Evolutionary conservation across 345 rosid species (phyloP), one percentile per base, ranked within the genome.

Genomic region (Eucalyptus erythrocorys): DNA sequence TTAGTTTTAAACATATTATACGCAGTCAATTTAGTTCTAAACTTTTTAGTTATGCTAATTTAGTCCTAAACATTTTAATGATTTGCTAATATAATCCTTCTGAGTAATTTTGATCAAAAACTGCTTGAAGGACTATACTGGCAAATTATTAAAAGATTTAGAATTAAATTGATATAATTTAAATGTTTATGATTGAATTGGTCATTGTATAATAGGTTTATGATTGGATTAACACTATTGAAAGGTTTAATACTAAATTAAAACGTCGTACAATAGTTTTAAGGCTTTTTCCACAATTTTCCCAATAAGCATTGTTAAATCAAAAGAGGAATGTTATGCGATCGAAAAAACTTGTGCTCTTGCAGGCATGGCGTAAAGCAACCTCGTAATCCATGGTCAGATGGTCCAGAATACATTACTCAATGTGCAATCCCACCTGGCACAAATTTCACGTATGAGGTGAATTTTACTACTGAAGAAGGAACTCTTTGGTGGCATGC

Each of bases 391-490:
- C 91, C 93, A 51, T 92, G 92, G 92, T 89, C 90, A 43, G 91
- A 92, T 66, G 92, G 93, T 59, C 93, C 91, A 6, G 92, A 86
- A 30, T 85, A 92, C 57, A 85, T 92, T 10, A 92, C 92, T 48
- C 92, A 90, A 37, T 91, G 92, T 47, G 87, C 89, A 30, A 91
- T 90, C 9, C 32, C 51, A 45, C 87, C 91, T 1, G 89, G 90
- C 1, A 50, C 50, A 1, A 91, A 85, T n/a, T 90, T 87, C 88
- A 92, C 90, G 0, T 87, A 92, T 30, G 80, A 88, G 66, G 85
- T 86, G 10, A 87, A 82, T 26, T 87, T 90, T 50, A 76, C 89
- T 42, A 49, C 45, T 30, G 90, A 90, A 12, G 91, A 90, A 86
- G 93, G 93, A 26, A 86, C 87, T 6, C 64, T 86, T 24, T 51